Base-by-base conservation (phyloP, 768 basidiomycete species). In the Atractiella rhizophila region DNA sequence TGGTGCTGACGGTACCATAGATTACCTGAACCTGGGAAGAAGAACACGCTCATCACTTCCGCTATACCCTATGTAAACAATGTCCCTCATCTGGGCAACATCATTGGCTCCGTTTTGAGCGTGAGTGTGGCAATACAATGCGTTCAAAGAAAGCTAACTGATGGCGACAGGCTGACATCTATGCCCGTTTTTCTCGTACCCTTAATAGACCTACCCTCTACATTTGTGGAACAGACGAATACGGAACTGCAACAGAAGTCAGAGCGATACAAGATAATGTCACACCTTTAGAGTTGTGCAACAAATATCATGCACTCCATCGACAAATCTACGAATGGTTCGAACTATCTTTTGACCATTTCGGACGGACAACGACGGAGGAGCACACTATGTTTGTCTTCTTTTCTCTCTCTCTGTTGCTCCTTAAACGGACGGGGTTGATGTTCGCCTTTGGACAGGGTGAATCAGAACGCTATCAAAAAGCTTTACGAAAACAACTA, bases 161-260 rank as follows among this genome's bases (percentile, higher is more conserved):
- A n/a, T n/a, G n/a, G n/a, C n/a, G n/a, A n/a, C n/a, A n/a, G n/a
- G 91, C 91, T 2, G 91, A 96, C 57, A 86, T 96, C 26, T 96
- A 76, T 60, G 85, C 82, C 51, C 67, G 91, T 70, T 91, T 61
- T 53, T 74, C 65, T 19, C 24, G 70, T 26, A 76, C 81, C 24
- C 65, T 76, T 53, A 91, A 96, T 64, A 66, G 76, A 51, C 72
- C 74, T 32, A 88, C 83, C 0, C 66, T 96, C 25, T 98, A 88
- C 57, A 68, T 98, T 42, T 98, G 91, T 59, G 91, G 91, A 21
- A 96, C 91, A 4, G 91, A 98, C 56, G 91, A 98, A 60, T 98
- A 98, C 53, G 91, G 91, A n/a, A 98, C 91, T 6, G 88, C 91
- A 1, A 91, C 91, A 1, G 91, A 98, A 64, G 94, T 86, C 2